Percentiles rank a stretch among this genome's conserved stretches.
Evolutionary conservation across 805 yeast species (phyloP).

Genomic region (Myxozyma udenii): DNA sequence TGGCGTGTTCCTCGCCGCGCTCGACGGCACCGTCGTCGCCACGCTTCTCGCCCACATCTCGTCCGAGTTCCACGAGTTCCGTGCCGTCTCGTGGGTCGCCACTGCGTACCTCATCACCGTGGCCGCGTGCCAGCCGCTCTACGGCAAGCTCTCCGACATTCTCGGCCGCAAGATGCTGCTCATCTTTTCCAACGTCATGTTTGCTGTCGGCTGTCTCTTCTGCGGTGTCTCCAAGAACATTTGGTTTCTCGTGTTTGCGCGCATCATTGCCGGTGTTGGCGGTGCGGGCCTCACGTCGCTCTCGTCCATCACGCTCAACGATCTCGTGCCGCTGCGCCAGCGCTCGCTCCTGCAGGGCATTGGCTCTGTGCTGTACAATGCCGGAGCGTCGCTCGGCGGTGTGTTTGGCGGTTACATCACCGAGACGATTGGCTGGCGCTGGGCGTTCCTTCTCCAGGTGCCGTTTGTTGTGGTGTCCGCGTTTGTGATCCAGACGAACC

Average conservation of each 20-base stretch:
- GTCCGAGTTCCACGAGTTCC: slow-evolving; percentile 54
- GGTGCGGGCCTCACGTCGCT: slow-evolving; percentile 71
- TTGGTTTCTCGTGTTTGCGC: slow-evolving; percentile 33
- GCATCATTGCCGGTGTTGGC: slow-evolving; percentile 73
- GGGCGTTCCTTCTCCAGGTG: slow-evolving; percentile 32
- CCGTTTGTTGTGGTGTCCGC: slow-evolving; percentile 57
- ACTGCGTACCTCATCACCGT: slow-evolving; percentile 67
- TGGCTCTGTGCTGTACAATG: slow-evolving; percentile 60
- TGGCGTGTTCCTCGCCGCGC: slow-evolving; percentile 49
- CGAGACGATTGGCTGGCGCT: slow-evolving; percentile 54
- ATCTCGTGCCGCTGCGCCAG: slow-evolving; percentile 61
- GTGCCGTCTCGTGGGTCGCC: slow-evolving; percentile 65
- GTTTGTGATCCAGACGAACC: slow-evolving; percentile 63
- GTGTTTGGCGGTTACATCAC: slow-evolving; percentile 45
- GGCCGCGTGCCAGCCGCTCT: slow-evolving; percentile 74
- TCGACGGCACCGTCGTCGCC: slow-evolving; percentile 54
- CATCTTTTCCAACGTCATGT: slow-evolving; percentile 44
- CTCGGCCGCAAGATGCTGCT: slow-evolving; percentile 44
- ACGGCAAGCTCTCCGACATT: slow-evolving; percentile 69
- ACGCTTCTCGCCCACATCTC: slow-evolving; percentile 57
- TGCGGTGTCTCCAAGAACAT: slow-evolving; percentile 44
- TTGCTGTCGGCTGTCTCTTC: slow-evolving; percentile 51
- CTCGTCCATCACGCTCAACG: slow-evolving; percentile 65
- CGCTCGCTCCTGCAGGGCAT: slow-evolving; percentile 71
- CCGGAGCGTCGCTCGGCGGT: slow-evolving; percentile 65